phyloP scores from a whole-genome alignment of 495 filamentous ascomycete genomes.

The Gamarada debralockiae region DNA sequence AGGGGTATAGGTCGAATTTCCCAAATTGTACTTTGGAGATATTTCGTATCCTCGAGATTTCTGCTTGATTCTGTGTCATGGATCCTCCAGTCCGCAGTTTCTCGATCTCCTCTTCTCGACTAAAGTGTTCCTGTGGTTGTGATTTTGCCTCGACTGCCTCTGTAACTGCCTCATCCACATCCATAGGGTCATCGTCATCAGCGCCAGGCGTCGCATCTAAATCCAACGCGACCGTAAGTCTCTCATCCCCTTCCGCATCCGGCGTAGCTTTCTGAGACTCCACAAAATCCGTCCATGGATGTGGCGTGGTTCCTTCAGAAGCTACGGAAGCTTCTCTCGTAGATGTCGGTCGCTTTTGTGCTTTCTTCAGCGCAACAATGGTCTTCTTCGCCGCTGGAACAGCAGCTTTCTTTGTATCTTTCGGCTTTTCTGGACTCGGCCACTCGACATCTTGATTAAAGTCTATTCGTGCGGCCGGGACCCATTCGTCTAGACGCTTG shows the following conservation, averaged over 20 bases:
- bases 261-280: conserved; percentile 22
- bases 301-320: conserved; percentile 25
- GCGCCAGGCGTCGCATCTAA: conserved; percentile 21
- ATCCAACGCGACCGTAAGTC: conserved; percentile 15
- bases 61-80: conserved; percentile 98
- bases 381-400: conserved; percentile 42
- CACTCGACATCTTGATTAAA: conserved; percentile 58
- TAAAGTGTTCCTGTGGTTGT: conserved; percentile 51
- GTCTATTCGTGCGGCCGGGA: conserved; percentile 75
- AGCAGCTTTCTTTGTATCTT: conserved; percentile 47
- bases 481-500: conserved; percentile 98
- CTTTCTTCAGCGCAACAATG: conserved; percentile 41
- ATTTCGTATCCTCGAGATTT: conserved; percentile 94
- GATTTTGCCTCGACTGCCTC: conserved; percentile 34
- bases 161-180: conserved; percentile 56
- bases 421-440: conserved; percentile 53
- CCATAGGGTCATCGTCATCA: conserved; percentile 56
- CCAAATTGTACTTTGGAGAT: conserved; percentile 92
- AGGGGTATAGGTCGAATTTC: conserved; percentile 85
- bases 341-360: conserved; percentile 44
- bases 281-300: conserved; percentile 22
- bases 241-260: conserved; percentile 11
- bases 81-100: conserved; percentile 88
- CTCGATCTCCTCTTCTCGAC: conserved; percentile 91
- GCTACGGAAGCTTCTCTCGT: conserved; percentile 24